Conservation (phyloP, 805 yeast species). For the Ogataea nakhonphanomensis region DNA sequence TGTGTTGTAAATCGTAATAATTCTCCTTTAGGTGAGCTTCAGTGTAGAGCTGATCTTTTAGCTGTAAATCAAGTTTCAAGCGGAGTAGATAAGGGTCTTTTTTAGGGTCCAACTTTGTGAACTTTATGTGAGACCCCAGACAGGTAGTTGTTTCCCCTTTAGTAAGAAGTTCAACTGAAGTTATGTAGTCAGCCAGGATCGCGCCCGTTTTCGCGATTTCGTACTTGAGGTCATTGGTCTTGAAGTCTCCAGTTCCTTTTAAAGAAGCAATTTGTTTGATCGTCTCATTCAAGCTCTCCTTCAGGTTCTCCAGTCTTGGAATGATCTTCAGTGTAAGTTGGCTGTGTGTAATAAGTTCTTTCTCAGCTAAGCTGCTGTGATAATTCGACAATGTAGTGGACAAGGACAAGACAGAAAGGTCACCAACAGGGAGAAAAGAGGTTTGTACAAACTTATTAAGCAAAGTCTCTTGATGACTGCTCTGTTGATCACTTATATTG, state of each 20-base stretch:
- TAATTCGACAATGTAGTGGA: slow-evolving; percentile 31
- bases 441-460: slow-evolving; percentile 47
- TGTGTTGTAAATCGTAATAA: slow-evolving; percentile 57
- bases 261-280: slow-evolving; percentile 53
- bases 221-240: slow-evolving; percentile 48
- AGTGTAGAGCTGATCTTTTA: slow-evolving; percentile 58
- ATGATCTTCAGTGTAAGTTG: slow-evolving; percentile 46
- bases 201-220: slow-evolving; percentile 66
- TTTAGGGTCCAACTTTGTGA: slow-evolving; percentile 25
- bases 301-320: slow-evolving; percentile 54
- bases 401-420: slow-evolving; percentile 37
- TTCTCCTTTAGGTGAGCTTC: slow-evolving; percentile 67
- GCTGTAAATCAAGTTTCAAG: slow-evolving; percentile 59
- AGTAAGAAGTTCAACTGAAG: slow-evolving; percentile 41
- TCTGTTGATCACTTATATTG: slow-evolving; percentile 21
- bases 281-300: slow-evolving; percentile 49
- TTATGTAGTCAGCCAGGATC: slow-evolving; percentile 44
- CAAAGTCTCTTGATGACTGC: slow-evolving; percentile 13
- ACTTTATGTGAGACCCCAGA: slow-evolving; percentile 28
- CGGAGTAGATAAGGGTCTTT: slow-evolving; percentile 64
- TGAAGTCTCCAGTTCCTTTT: slow-evolving; percentile 51
- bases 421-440: slow-evolving; percentile 38
- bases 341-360: slow-evolving; percentile 49
- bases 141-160: slow-evolving; percentile 34
- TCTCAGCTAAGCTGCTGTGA: slow-evolving; percentile 35